Base-by-base conservation (phyloP, 1,284 basidiomycete genomes). In the Heliocybe sulcata region DNA sequence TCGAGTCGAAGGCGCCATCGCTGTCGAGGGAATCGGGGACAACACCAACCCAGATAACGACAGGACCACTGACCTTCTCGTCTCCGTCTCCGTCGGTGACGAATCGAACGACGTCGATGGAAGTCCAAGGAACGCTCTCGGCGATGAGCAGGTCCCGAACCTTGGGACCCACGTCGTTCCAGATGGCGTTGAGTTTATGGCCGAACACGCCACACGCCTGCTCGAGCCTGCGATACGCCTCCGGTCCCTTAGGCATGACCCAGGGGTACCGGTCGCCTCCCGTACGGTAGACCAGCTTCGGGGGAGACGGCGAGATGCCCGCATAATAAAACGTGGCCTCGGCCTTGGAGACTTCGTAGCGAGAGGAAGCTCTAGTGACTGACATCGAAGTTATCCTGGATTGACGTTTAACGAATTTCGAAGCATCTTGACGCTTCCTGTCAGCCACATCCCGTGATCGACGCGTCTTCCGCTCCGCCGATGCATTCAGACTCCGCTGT, bases 161-260 rank as follows among this genome's bases (percentile, higher is more conserved):
- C 54, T 53, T 22, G 56, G 59, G 59, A 53, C 60, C 60, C n/a
- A 61, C 20, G 35, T 35, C 55, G 48, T 60, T 50, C 61, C 61
- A 63, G 54, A 56, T 45, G 51, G 38, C 35, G 47, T 57, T 58
- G 54, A 63, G 42, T 51, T 38, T 38, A 52, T 58, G 57, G 35
- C 45, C 58, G 48, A 50, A 60, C 11, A 61, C 59, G 10, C 52
- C 54, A 54, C 54, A 53, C 12, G 54, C 50, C 54, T 59, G 42
- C 54, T 60, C 59, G 52, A 60, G 53, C 31, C 48, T 53, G n/a
- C 59, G 57, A 48, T 60, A 59, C 22, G 60, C 54, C 56, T 61
- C 57, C n/a, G 23, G 54, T 23, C 59, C 59, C 22, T 19, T 60
- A 50, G 59, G 60, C 57, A 51, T 57, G 54, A 57, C 54, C 45